Percentiles rank a stretch among this genome's conserved stretches.
Evolutionary conservation across 257 asterid genomes (phyloP).

Genomic region (Echium plantagineum): DNA sequence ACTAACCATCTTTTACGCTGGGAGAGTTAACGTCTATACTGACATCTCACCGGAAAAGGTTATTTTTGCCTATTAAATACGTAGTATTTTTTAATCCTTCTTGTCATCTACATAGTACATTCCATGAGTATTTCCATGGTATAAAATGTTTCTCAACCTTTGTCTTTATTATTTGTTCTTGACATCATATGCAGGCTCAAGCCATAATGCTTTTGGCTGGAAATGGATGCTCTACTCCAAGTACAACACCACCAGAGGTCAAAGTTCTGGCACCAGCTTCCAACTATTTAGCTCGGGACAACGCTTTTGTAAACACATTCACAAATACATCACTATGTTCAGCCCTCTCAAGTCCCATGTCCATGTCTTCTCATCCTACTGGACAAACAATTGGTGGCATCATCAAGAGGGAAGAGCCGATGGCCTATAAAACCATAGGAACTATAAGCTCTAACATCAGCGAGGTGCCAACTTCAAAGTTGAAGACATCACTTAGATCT

Average conservation of each 20-base stretch:
- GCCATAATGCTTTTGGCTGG: slow-evolving; percentile 75
- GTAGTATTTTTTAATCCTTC: no score
- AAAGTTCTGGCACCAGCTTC: slow-evolving; percentile 32
- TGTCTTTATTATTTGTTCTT: no score
- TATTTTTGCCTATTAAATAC: no score
- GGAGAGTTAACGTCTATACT: no score
- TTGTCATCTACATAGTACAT: no score
- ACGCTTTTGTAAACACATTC: slow-evolving; percentile 26
- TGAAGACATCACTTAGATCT: slow-evolving; percentile 33
- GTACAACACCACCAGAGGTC: slow-evolving; percentile 29
- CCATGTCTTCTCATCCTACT: slow-evolving; percentile 51
- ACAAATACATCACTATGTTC: slow-evolving; percentile 24
- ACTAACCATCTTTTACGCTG: no score
- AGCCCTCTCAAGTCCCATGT: slow-evolving; percentile 48
- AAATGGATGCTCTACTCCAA: slow-evolving; percentile 17
- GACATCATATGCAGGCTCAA: slow-evolving; percentile 48
- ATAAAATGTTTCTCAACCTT: no score
- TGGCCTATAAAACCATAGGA: slow-evolving; percentile 24
- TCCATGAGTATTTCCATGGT: no score
- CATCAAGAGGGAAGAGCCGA: slow-evolving; percentile 25
- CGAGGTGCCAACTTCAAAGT: slow-evolving; percentile 37
- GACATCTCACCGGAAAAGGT: no score
- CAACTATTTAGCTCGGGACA: slow-evolving; percentile 31
- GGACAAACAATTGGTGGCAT: slow-evolving; percentile 26
- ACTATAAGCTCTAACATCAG: slow-evolving; percentile 15